These are phyloP conservation scores for Podila epigama DNA, from an alignment of 192 early-diverging fungal species.

Conservation along the genomic window DNA sequence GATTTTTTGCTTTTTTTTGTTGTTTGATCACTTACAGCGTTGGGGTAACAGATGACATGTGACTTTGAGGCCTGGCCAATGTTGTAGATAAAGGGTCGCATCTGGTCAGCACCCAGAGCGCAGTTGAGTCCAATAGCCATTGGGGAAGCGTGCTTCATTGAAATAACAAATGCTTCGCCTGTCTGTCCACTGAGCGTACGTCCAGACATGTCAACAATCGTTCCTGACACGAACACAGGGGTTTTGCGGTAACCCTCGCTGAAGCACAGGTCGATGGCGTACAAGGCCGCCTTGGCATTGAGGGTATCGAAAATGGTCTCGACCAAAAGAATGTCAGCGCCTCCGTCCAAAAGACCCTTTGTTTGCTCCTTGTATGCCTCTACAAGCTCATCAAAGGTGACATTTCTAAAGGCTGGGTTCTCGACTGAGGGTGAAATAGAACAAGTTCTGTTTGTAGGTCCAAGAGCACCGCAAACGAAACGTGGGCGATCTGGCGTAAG, in stretches of 20 bases:
- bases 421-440: slow-evolving; percentile 98
- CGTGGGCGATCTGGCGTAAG: slow-evolving; percentile 81
- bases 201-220: slow-evolving; percentile 96
- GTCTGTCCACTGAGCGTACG: slow-evolving; percentile 97
- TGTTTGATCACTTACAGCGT: slow-evolving; percentile 66
- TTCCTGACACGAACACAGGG: slow-evolving; percentile 85
- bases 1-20: slow-evolving; percentile 62
- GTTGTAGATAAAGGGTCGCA: slow-evolving; percentile 94
- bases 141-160: slow-evolving; percentile 80
- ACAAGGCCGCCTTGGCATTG: slow-evolving; percentile 96
- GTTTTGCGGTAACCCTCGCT: slow-evolving; percentile 71
- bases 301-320: slow-evolving; percentile 98
- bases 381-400: slow-evolving; percentile 95
- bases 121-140: slow-evolving; percentile 93
- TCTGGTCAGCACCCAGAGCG: slow-evolving; percentile 88
- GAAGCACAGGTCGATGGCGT: slow-evolving; percentile 88
- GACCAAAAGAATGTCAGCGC: slow-evolving; percentile 89
- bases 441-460: slow-evolving; percentile 94
- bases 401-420: slow-evolving; percentile 93
- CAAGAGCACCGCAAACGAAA: slow-evolving; percentile 89
- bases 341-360: slow-evolving; percentile 92
- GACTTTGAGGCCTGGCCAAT: slow-evolving; percentile 84
- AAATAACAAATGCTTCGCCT: slow-evolving; percentile 93
- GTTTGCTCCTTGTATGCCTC: slow-evolving; percentile 91
- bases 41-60: slow-evolving; percentile 94